Conservation (phyloP, 371 early-diverging fungal species). For the Mucor lusitanicus region DNA sequence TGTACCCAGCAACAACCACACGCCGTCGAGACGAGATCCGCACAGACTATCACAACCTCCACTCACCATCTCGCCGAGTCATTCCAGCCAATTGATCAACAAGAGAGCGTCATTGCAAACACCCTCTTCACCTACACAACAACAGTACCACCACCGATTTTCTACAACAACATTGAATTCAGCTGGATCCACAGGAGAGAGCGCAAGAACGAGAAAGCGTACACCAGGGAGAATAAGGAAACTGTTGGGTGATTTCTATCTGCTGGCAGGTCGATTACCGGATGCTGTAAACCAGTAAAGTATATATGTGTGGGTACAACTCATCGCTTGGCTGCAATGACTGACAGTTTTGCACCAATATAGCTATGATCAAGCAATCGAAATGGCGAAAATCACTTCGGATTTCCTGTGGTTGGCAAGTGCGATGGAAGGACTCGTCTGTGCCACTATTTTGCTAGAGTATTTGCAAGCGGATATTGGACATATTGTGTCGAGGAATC, state of each 20-base stretch:
- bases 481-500: conserved; percentile 15
- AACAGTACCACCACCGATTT: conserved; percentile 45
- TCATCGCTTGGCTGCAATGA: not conserved
- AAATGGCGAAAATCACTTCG: conserved; percentile 60
- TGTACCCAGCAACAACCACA: conserved; percentile 7
- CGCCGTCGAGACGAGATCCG: not conserved
- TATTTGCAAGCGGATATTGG: conserved; percentile 68
- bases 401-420: conserved; percentile 84
- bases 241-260: conserved; percentile 75
- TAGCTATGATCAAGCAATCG: conserved; percentile 74
- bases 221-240: conserved; percentile 80
- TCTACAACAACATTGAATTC: conserved; percentile 33
- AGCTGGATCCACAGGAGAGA: conserved; percentile 34
- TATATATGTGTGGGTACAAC: not conserved
- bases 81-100: not conserved
- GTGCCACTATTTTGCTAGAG: conserved; percentile 64
- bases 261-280: conserved; percentile 78
- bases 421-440: conserved; percentile 76
- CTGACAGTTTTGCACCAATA: not conserved
- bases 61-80: not conserved
- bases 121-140: not conserved
- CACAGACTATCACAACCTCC: not conserved
- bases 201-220: conserved; percentile 48
- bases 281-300: conserved; percentile 70
- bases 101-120: conserved; percentile 4